Evolutionary conservation across 306 rosid species (phyloP), one percentile per base, ranked within the genome.

Genomic region (Hylodesmum podocarpum): DNA sequence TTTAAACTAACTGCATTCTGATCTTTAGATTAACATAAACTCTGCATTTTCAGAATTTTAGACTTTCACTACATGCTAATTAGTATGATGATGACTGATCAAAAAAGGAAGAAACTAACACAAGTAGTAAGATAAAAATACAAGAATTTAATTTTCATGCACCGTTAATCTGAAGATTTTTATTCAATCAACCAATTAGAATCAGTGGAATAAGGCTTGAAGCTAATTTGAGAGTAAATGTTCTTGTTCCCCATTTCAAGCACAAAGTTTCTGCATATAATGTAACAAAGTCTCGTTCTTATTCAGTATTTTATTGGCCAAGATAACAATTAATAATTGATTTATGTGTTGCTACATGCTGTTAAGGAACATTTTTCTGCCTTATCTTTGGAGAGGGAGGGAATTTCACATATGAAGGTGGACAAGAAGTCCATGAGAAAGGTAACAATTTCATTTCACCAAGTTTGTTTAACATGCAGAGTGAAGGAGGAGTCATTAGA

Each of bases 171-270:
- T 10, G 21, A 6, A 19, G 3, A 22, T 3, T 53, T 53, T 55
- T 25, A 55, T 18, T 1, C 18, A 24, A 57, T 14, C 64, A 27
- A 57, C n/a, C n/a, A n/a, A n/a, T n/a, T n/a, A n/a, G n/a, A n/a
- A n/a, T n/a, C n/a, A n/a, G 33, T 12, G 39, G 24, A 37, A 76
- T 7, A 64, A 31, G 3, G 11, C 15, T 40, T 15, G 15, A 40
- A 15, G 39, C 66, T 18, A 13, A 29, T 43, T 55, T 54, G 44
- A 78, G 33, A 3, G 40, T n/a, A 44, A 34, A 36, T 28, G 7
- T 15, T 55, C 33, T 25, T 76, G 78, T 39, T 72, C 67, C 73
- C 73, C 47, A 62, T 79, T 36, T 49, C 18, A 25, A 12, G 49
- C 51, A 51, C 51, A 39, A 18, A 15, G 41, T 76, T 31, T 37